Percentiles rank a stretch among this genome's conserved stretches.
These are phyloP conservation scores for Apiospora rasikravindrae DNA, from an alignment of 2,329 filamentous ascomycete species.

Conservation along the genomic window DNA sequence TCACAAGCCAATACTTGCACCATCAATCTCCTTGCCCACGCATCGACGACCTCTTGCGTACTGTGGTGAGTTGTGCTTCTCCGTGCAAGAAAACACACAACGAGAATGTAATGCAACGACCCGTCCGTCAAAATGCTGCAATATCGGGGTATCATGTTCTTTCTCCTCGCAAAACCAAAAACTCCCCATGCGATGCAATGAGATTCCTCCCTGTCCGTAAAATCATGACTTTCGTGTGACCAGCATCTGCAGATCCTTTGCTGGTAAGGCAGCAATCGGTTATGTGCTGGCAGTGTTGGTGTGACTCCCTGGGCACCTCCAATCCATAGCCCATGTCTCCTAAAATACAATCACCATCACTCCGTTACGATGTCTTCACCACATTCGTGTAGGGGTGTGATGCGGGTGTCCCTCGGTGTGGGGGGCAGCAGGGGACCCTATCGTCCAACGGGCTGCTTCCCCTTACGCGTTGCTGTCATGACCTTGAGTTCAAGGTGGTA, in stretches of 20 bases:
- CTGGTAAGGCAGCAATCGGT: neutral
- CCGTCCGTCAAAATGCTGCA: constrained; percentile 6
- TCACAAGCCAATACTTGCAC: neutral
- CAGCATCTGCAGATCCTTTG: neutral
- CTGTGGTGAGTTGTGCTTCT: neutral
- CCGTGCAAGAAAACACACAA: neutral
- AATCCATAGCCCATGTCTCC: neutral
- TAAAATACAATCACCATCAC: constrained; percentile 6
- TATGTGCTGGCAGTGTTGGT: neutral
- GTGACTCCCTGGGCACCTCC: neutral
- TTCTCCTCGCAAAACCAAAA: constrained; percentile 1
- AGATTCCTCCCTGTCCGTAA: neutral
- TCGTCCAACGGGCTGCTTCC: constrained; percentile 45
- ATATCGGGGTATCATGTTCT: constrained; percentile 7
- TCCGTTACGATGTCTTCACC: constrained; percentile 15
- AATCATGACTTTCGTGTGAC: constrained; percentile 12
- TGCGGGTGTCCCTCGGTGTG: neutral
- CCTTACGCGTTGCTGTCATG: constrained; percentile 60
- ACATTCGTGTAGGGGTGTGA: neutral
- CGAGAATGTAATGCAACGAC: constrained; percentile 9
- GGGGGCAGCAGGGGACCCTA: neutral
- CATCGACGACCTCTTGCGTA: neutral
- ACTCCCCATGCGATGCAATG: constrained; percentile 20
- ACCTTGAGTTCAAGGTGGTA: constrained; percentile 68
- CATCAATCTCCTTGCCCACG: neutral